phyloP scores from a whole-genome alignment of 441 rosid genomes.

The Raphanus hybrid region DNA sequence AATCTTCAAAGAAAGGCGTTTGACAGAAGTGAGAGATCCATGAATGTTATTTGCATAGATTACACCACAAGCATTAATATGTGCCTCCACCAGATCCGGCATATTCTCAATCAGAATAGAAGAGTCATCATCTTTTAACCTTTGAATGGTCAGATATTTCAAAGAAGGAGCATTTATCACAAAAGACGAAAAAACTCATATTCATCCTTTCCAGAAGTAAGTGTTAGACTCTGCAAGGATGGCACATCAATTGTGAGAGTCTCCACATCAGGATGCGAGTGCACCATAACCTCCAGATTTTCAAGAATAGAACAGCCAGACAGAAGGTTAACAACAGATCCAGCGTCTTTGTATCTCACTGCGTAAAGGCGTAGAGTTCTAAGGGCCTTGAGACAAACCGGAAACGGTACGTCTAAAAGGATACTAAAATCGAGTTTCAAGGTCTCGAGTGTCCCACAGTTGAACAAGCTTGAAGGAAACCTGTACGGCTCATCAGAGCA shows the following conservation, averaged over 20 bases:
- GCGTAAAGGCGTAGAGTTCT: background rate
- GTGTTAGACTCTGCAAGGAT: background rate
- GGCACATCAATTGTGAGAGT: background rate
- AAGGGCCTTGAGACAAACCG: background rate
- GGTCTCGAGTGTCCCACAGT: background rate
- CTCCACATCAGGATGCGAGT: background rate
- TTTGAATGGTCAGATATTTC: background rate
- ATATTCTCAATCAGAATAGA: background rate
- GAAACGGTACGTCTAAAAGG: background rate
- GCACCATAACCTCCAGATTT: background rate
- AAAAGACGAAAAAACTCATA: background rate
- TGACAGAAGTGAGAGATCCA: constrained; percentile 4
- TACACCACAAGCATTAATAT: background rate
- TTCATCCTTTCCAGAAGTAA: background rate
- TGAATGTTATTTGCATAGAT: background rate
- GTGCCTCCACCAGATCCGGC: background rate
- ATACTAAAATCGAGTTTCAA: background rate
- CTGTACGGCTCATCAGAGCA: background rate
- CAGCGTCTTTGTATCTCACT: background rate
- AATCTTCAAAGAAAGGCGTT: background rate
- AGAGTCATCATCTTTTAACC: background rate
- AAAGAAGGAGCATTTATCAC: background rate
- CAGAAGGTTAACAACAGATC: background rate
- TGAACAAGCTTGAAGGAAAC: background rate
- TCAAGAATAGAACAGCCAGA: background rate